Base-by-base conservation (phyloP, 768 basidiomycete species). In the Tricholoma furcatifolium region DNA sequence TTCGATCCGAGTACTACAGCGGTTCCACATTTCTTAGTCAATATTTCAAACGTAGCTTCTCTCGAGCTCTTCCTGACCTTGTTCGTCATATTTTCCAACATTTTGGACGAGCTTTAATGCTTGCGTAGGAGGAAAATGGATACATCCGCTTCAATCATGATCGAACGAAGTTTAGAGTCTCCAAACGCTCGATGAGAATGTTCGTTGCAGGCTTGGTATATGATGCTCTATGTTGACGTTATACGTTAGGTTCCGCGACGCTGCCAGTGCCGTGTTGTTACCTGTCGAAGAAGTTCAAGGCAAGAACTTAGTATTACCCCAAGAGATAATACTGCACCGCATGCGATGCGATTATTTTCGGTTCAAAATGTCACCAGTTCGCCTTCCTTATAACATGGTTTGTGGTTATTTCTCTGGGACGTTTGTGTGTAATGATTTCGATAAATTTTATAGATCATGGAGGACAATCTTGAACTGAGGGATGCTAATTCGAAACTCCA, bases 141-240 rank as follows among this genome's bases (percentile, higher is more conserved):
- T 44, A 48, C 20, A 44, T 56, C 36, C 41, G 42, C n/a, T 48
- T 15, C 11, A 40, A 56, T n/a, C 14, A 12, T 5, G 32, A 44
- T 12, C 32, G 43, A 36, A 40, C 42, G 12, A 39, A 43, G 34
- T 44, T 43, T 20, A 31, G 47, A n/a, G 14, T 52, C 17, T 52
- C 47, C 0, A 43, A 12, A 9, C n/a, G 21, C 20, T 23, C 52
- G 55, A 9, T 18, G 2, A 41, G 18, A 23, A 11, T 56, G 46
- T 56, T 20, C 15, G 55, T 38, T 5, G 1, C 6, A 42, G 17
- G 2, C 18, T 18, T 10, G n/a, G n/a, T n/a, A 30, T 12, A 6
- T 10, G 12, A 36, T 24, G 5, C 20, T 10, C 2, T 32, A 20
- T 7, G 7, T 7, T 27, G 7, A 27, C 4, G 7, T 38, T 3